Conservation (phyloP, 2,329 filamentous ascomycete species). For the Phyllosticta citribraziliensis region DNA sequence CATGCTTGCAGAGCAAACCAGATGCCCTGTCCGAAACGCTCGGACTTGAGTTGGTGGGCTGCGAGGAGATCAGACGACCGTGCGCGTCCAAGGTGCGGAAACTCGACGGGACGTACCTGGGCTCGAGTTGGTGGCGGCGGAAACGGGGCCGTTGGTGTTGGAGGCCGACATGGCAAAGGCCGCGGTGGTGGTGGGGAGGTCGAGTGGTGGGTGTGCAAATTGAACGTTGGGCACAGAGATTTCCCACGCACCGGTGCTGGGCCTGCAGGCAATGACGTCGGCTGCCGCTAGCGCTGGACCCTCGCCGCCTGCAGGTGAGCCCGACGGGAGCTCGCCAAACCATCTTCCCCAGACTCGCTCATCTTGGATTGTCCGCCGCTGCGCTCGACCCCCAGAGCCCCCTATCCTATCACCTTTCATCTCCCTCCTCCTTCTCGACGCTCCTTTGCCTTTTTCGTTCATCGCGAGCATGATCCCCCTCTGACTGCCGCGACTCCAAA, state of each 20-base stretch:
- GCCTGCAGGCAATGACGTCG: background rate
- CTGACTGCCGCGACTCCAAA: background rate
- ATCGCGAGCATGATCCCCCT: conserved; percentile 1
- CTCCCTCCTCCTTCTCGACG: background rate
- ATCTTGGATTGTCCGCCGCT: no score
- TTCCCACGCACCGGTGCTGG: background rate
- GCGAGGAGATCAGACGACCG: conserved; percentile 7
- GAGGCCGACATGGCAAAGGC: conserved; percentile 1
- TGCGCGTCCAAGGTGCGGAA: background rate
- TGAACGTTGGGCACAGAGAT: background rate
- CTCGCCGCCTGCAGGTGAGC: background rate
- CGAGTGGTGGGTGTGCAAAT: background rate
- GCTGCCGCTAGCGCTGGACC: background rate
- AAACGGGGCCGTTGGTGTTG: background rate
- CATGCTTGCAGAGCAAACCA: conserved; percentile 79
- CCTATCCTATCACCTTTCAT: background rate
- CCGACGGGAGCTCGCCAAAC: background rate
- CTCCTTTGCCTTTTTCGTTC: background rate
- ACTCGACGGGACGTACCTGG: conserved; percentile 4
- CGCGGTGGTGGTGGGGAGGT: background rate
- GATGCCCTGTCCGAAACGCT: conserved; percentile 67
- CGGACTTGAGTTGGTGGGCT: conserved; percentile 6
- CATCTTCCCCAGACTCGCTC: background rate
- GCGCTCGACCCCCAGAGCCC: background rate
- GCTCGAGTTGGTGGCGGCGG: background rate